Evolutionary conservation across 345 rosid genomes (phyloP).

Genomic region (Syzygium jambos): DNA sequence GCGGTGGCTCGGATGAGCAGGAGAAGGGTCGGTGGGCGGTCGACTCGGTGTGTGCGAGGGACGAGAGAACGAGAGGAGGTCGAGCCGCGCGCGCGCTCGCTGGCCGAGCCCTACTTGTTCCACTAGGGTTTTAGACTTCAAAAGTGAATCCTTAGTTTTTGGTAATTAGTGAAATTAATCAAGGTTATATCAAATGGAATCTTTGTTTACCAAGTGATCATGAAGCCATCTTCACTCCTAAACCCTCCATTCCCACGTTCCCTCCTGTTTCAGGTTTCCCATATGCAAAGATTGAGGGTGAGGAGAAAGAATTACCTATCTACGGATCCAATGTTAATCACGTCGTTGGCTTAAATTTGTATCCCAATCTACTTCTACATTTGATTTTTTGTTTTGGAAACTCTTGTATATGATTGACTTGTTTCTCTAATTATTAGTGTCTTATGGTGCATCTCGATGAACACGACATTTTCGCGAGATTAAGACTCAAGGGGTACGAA

Average conservation of each 20-base stretch:
- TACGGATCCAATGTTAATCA: neutral
- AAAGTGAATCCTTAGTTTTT: neutral
- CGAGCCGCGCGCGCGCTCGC: neutral
- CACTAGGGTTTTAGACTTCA: neutral
- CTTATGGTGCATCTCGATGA: neutral
- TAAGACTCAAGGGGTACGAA: fast-evolving
- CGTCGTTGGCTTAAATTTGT: neutral
- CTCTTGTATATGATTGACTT: neutral
- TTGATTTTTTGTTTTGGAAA: neutral
- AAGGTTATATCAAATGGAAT: neutral
- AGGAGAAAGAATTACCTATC: too few relatives aligned
- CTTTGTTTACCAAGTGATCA: neutral
- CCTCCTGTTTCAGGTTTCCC: neutral
- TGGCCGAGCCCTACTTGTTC: neutral
- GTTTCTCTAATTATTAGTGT: neutral
- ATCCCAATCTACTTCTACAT: neutral
- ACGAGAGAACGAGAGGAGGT: neutral
- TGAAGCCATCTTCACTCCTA: too few relatives aligned
- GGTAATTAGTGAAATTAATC: neutral
- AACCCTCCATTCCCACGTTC: neutral
- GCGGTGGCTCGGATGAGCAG: neutral
- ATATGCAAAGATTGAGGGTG: fast-evolving
- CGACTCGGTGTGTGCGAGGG: neutral
- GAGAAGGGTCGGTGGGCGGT: neutral
- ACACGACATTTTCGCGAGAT: neutral